A percentile compares a stretch with the other conserved stretches of the same genome.
phyloP scores from a whole-genome alignment of 2,329 filamentous ascomycete species.

The Leptographium galeiforme region DNA sequence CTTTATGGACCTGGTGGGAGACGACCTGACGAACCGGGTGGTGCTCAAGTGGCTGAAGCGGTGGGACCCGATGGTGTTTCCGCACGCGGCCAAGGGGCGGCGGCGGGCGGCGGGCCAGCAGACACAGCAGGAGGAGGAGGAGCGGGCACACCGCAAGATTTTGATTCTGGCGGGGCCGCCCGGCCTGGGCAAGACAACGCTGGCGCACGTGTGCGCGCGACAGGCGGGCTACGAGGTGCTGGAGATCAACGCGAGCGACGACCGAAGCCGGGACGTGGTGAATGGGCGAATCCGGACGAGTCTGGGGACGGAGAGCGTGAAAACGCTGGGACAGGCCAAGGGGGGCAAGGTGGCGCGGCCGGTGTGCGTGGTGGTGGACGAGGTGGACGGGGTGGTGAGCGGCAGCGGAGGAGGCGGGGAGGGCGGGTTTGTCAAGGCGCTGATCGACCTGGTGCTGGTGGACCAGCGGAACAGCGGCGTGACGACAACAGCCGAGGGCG shows the following conservation, averaged over 20 bases:
- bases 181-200: conserved; percentile 86
- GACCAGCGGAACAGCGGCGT: conserved; percentile 64
- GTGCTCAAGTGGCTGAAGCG: conserved; percentile 88
- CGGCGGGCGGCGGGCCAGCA: conserved; percentile 17
- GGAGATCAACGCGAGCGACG: conserved; percentile 96
- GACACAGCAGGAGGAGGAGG: conserved; percentile 43
- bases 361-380: conserved; percentile 87
- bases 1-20: conserved; percentile 87
- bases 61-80: conserved; percentile 91
- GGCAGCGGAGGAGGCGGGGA: conserved; percentile 68
- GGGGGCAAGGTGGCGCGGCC: conserved; percentile 65
- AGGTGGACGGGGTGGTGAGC: conserved; percentile 86
- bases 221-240: conserved; percentile 95
- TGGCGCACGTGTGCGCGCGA: conserved; percentile 88
- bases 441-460: conserved; percentile 76
- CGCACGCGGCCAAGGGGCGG: conserved; percentile 51
- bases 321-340: conserved; percentile 36
- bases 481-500: conserved; percentile 17
- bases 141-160: conserved; percentile 74
- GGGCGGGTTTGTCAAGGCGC: conserved; percentile 85
- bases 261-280: conserved; percentile 79
- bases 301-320: conserved; percentile 88
- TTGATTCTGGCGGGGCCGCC: conserved; percentile 83
- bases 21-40: conserved; percentile 81
- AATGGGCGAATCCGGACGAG: conserved; percentile 83